These are phyloP conservation scores for Corynascus novoguineensis DNA, from an alignment of 495 filamentous ascomycete genomes.

Conservation along the genomic window DNA sequence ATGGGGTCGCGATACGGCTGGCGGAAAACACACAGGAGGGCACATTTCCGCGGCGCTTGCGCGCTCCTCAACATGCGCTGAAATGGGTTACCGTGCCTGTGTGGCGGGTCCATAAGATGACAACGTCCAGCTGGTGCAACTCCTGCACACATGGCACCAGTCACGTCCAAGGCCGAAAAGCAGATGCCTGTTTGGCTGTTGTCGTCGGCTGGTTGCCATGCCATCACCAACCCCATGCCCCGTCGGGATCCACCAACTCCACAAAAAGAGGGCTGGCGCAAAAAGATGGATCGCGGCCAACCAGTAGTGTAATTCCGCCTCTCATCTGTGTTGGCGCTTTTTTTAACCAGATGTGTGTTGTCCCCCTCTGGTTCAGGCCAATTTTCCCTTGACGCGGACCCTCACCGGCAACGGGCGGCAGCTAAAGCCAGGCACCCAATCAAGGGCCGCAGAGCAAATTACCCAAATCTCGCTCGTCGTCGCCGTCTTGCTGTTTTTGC, in stretches of 20 bases:
- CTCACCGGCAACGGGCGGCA: not conserved
- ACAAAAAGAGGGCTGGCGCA: slow-evolving; percentile 1
- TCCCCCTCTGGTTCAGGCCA: slow-evolving; percentile 1
- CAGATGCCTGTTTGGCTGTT: no score
- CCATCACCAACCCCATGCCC: no score
- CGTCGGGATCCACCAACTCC: not conserved
- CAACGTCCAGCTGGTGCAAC: not conserved
- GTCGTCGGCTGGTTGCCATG: not conserved
- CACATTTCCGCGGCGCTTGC: no score
- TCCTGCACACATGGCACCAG: slow-evolving; percentile 9
- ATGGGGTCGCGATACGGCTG: no score
- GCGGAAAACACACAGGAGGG: no score
- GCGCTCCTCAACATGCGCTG: no score
- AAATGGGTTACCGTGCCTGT: not conserved
- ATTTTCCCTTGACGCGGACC: slow-evolving; percentile 8
- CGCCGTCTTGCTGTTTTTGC: slow-evolving; percentile 10
- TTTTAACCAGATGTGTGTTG: slow-evolving; percentile 1
- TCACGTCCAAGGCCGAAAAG: no score
- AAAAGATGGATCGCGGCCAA: slow-evolving; percentile 2
- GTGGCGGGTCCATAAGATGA: no score
- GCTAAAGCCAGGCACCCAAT: slow-evolving; percentile 20
- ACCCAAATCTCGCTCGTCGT: slow-evolving; percentile 21
- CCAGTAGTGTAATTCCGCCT: slow-evolving; percentile 5
- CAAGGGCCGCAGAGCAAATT: slow-evolving; percentile 19
- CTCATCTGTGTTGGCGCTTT: not conserved